These are phyloP conservation scores for Podospora fimiseda DNA, from an alignment of 495 filamentous ascomycete genomes.

Conservation along the genomic window DNA sequence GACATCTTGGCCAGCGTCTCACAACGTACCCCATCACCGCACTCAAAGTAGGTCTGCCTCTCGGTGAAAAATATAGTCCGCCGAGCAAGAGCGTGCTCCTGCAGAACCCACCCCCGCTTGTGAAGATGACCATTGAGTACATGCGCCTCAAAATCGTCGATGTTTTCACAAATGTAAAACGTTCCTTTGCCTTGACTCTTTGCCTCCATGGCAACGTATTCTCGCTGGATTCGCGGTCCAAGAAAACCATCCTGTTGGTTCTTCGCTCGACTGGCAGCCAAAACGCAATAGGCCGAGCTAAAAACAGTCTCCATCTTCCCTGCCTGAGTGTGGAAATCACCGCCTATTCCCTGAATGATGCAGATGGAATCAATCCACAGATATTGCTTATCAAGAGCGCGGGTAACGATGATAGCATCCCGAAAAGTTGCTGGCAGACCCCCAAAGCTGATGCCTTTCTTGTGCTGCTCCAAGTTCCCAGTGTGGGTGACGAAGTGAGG, in stretches of 20 bases:
- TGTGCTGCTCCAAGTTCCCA: neutral
- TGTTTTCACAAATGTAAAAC: constrained; percentile 21
- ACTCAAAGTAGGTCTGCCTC: constrained; percentile 35
- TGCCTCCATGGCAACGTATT: neutral
- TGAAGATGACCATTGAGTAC: constrained; percentile 25
- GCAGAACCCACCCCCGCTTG: constrained; percentile 33
- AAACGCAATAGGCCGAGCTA: constrained; percentile 21
- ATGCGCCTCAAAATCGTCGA: constrained; percentile 31
- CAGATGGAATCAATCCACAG: constrained; percentile 37
- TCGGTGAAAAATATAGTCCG: constrained; percentile 33
- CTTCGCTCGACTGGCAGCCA: constrained; percentile 22
- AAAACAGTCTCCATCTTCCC: constrained; percentile 32
- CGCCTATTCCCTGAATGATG: constrained; percentile 28
- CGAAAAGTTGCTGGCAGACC: constrained; percentile 13
- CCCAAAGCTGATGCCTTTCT: constrained; percentile 3
- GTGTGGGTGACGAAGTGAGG: neutral
- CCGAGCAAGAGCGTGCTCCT: constrained; percentile 33
- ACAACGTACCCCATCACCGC: constrained; percentile 33
- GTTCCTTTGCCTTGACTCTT: neutral
- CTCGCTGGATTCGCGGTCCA: neutral
- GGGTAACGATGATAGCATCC: constrained; percentile 14
- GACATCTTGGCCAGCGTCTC: constrained; percentile 21
- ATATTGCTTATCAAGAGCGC: constrained; percentile 14
- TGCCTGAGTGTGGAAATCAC: constrained; percentile 29
- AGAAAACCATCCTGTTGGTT: constrained; percentile 18